A percentile compares a stretch with the other conserved stretches of the same genome.
Evolutionary conservation across 2,329 filamentous ascomycete species (phyloP).

Genomic region (Cordyceps fumosorosea): DNA sequence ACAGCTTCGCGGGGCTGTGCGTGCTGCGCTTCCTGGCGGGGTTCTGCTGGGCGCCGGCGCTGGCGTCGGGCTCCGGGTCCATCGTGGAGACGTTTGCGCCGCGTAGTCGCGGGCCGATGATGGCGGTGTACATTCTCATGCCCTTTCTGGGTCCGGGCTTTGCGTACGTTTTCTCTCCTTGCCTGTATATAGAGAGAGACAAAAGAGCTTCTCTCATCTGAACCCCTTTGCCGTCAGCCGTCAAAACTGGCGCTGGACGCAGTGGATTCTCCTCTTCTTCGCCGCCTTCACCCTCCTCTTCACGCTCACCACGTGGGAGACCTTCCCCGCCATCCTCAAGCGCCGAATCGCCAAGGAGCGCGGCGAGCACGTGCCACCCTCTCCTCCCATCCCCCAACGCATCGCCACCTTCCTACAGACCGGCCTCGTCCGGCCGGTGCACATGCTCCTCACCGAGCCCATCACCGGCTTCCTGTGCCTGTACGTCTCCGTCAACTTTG

Average conservation of each 20-base stretch:
- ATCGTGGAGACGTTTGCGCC: slow-evolving; percentile 42
- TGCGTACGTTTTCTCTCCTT: slow-evolving; percentile 30
- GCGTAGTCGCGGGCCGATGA: slow-evolving; percentile 34
- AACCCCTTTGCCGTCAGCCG: slow-evolving; percentile 35
- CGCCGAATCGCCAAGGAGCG: slow-evolving; percentile 31
- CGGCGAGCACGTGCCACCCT: slow-evolving; percentile 21
- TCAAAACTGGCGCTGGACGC: slow-evolving; percentile 48
- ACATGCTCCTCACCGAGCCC: slow-evolving; percentile 56
- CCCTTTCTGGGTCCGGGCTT: slow-evolving; percentile 48
- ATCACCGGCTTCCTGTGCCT: slow-evolving; percentile 51
- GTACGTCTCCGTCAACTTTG: slow-evolving; percentile 45
- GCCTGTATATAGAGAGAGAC: too few species aligned
- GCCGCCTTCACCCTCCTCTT: slow-evolving; percentile 29
- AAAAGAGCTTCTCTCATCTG: too few species aligned
- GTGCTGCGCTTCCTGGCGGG: slow-evolving; percentile 52
- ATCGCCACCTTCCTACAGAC: slow-evolving; percentile 32
- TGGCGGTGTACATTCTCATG: slow-evolving; percentile 41
- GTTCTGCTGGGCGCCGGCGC: slow-evolving; percentile 40
- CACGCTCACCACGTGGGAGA: slow-evolving; percentile 43
- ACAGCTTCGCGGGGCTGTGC: slow-evolving; percentile 43
- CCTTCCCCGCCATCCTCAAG: slow-evolving; percentile 47
- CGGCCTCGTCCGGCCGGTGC: slow-evolving; percentile 43
- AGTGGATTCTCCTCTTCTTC: slow-evolving; percentile 45
- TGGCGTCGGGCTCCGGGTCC: slow-evolving; percentile 44
- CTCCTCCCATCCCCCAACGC: slow-evolving; percentile 20